These are phyloP conservation scores for Debaryomyces robertsiae DNA, from an alignment of 1,139 yeast species.

Conservation along the genomic window DNA sequence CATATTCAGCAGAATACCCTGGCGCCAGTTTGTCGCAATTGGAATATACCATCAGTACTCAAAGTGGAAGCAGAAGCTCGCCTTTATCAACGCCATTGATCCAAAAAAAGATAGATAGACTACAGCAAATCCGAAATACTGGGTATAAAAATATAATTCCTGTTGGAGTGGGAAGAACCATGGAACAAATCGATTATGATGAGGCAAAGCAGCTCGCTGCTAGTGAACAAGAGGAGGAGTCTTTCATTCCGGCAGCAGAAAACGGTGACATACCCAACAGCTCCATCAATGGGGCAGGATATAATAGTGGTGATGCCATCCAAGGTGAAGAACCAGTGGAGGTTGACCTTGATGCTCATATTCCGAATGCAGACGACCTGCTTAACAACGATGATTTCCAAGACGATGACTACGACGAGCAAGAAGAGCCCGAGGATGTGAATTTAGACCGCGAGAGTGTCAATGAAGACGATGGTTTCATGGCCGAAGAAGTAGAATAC, in stretches of 20 bases:
- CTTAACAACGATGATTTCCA: constrained; percentile 15
- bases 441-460: constrained; percentile 21
- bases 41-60: constrained; percentile 30
- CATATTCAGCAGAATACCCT: constrained; percentile 54
- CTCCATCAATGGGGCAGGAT: constrained; percentile 9
- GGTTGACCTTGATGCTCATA: constrained; percentile 50
- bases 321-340: constrained; percentile 18
- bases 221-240: constrained; percentile 18
- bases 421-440: constrained; percentile 14
- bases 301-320: constrained; percentile 1
- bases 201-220: constrained; percentile 19
- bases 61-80: constrained; percentile 26
- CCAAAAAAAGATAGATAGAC: constrained; percentile 41
- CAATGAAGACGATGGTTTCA: constrained; percentile 45
- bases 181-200: constrained; percentile 47
- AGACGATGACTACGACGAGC: constrained; percentile 14
- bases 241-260: constrained; percentile 17
- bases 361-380: constrained; percentile 43
- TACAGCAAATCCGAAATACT: constrained; percentile 44
- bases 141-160: constrained; percentile 58
- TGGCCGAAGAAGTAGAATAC: constrained; percentile 63
- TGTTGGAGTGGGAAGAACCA: constrained; percentile 56
- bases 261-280: constrained; percentile 14
- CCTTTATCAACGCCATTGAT: constrained; percentile 29
- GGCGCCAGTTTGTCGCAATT: constrained; percentile 44